These are phyloP conservation scores for Hypericum androsaemum DNA, from an alignment of 345 rosid species.

Conservation along the genomic window DNA sequence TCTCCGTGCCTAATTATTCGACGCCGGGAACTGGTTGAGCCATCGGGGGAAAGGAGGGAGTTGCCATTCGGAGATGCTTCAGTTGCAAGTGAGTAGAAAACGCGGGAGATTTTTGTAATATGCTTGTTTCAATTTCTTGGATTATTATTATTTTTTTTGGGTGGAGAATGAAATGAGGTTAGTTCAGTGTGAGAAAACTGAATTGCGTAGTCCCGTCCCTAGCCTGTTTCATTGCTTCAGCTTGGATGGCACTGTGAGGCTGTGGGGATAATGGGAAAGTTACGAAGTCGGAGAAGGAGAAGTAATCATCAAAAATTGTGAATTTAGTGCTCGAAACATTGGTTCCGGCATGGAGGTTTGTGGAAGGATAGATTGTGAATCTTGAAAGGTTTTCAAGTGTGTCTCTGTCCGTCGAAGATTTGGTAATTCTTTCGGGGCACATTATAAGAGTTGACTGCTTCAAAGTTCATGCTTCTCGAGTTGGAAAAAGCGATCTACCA, in stretches of 20 bases:
- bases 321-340: conserved; percentile 33
- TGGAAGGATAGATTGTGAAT: conserved; percentile 46
- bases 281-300: conserved; percentile 45
- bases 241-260: conserved; percentile 78
- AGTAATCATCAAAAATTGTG: conserved; percentile 29
- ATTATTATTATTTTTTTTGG: no score
- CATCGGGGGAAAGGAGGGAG: no score
- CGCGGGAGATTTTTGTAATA: no score
- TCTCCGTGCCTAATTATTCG: no score
- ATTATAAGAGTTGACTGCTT: conserved; percentile 72
- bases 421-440: conserved; percentile 61
- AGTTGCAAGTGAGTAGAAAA: no score
- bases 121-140: no score
- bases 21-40: no score
- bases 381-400: conserved; percentile 41
- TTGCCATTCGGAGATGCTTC: no score
- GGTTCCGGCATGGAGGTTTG: conserved; percentile 48
- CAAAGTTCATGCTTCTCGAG: conserved; percentile 41
- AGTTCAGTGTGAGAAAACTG: no score
- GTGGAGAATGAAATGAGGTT: no score
- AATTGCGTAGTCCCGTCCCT: no score
- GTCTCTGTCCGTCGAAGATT: conserved; percentile 46
- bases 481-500: conserved; percentile 20
- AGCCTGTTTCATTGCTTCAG: no score
- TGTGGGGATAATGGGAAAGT: conserved; percentile 67